Evolutionary conservation across 768 basidiomycete species (phyloP).

Genomic region (Tylopilus intermedius): DNA sequence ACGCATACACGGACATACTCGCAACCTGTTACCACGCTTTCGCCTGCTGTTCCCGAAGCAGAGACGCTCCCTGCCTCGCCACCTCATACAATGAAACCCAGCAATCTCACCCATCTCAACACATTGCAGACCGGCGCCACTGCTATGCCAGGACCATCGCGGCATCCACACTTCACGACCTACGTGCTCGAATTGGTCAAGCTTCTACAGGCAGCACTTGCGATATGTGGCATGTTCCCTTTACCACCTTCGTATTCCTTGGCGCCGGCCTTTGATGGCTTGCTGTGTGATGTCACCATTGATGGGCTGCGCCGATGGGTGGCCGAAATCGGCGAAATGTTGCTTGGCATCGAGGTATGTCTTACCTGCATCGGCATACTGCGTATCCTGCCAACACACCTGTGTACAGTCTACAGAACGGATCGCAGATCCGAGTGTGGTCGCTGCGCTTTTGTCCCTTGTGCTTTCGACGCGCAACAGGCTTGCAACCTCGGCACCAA

Average conservation of each 20-base stretch:
- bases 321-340: slow-evolving; percentile 56
- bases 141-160: slow-evolving; percentile 11
- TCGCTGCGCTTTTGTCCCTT: slow-evolving; percentile 66
- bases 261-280: slow-evolving; percentile 46
- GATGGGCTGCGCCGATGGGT: slow-evolving; percentile 70
- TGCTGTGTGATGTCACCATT: slow-evolving; percentile 74
- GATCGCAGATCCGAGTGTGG: slow-evolving; percentile 65
- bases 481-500: slow-evolving; percentile 46
- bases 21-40: slow-evolving; percentile 22
- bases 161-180: slow-evolving; percentile 46
- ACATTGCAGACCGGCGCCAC: slow-evolving; percentile 10
- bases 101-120: slow-evolving; percentile 8
- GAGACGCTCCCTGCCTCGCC: slow-evolving; percentile 21
- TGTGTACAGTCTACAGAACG: slow-evolving; percentile 58
- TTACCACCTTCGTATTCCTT: slow-evolving; percentile 15
- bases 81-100: slow-evolving; percentile 19
- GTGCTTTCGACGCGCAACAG: slow-evolving; percentile 67
- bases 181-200: slow-evolving; percentile 75
- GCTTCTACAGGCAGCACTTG: slow-evolving; percentile 65
- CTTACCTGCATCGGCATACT: slow-evolving; percentile 1
- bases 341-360: slow-evolving; percentile 55
- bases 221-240: slow-evolving; percentile 65
- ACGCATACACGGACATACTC: slow-evolving; percentile 28
- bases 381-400: background rate
- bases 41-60: slow-evolving; percentile 19